Percentiles rank a stretch among this genome's conserved stretches.
These are phyloP conservation scores for Eimeria mitis DNA, from an alignment of 169 alveolate genomes.

Conservation along the genomic window DNA sequence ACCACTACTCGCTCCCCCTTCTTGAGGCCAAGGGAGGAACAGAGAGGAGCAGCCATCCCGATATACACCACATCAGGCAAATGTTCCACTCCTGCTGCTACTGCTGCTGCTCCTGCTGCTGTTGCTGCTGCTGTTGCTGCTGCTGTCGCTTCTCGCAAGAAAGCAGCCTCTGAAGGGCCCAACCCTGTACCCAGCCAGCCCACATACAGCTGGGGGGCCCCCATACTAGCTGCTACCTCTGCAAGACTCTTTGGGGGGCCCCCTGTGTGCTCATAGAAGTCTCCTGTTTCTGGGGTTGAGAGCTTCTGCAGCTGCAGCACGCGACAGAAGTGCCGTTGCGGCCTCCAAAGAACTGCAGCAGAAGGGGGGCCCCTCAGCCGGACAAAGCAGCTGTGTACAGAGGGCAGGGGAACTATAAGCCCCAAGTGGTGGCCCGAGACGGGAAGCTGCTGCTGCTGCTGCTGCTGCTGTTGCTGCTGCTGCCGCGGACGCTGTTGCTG, in stretches of 20 bases:
- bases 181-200: conserved; percentile 63
- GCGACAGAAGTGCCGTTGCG: conserved; percentile 75
- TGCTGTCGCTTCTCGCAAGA: conserved; percentile 8
- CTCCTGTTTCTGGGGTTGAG: neutral
- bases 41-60: conserved; percentile 38
- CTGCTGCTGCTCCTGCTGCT: conserved; percentile 51
- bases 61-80: neutral
- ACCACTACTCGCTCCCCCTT: conserved; percentile 47
- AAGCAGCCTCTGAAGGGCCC: conserved; percentile 13
- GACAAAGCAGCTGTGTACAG: conserved; percentile 60
- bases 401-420: conserved; percentile 38
- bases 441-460: conserved; percentile 29
- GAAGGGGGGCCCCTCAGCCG: conserved; percentile 69
- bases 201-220: conserved; percentile 75
- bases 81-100: neutral
- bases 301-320: conserved; percentile 77
- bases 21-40: conserved; percentile 10
- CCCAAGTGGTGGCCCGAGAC: conserved; percentile 53
- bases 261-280: neutral
- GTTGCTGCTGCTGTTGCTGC: conserved; percentile 64
- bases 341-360: conserved; percentile 40
- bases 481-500: neutral
- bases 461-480: conserved; percentile 45
- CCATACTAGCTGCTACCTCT: conserved; percentile 2
- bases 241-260: conserved; percentile 3